Conservation (phyloP, 2,329 filamentous ascomycete genomes). For the Purpureocillium lavendulum region DNA sequence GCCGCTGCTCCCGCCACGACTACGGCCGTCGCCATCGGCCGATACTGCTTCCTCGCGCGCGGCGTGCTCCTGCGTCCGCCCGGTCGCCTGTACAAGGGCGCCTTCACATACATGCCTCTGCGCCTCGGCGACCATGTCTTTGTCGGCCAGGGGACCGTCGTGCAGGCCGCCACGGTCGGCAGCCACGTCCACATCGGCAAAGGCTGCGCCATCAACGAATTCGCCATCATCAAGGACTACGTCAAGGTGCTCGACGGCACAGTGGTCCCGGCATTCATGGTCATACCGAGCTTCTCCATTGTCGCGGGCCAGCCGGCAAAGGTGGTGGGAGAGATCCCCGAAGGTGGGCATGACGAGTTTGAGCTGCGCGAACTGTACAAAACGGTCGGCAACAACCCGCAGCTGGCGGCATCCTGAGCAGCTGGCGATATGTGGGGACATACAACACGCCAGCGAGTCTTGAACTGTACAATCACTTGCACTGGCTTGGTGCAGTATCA, state of each 20-base stretch:
- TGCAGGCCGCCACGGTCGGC: conserved; percentile 77
- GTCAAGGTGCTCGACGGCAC: conserved; percentile 79
- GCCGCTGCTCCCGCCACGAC: conserved; percentile 37
- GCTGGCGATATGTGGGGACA: no score
- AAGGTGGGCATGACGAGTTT: conserved; percentile 58
- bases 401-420: conserved; percentile 19
- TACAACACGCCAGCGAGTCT: no score
- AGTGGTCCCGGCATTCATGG: conserved; percentile 79
- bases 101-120: conserved; percentile 76
- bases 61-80: conserved; percentile 76
- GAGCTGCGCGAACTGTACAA: conserved; percentile 58
- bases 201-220: conserved; percentile 70
- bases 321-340: conserved; percentile 72
- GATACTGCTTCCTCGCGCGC: conserved; percentile 81
- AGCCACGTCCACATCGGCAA: conserved; percentile 80
- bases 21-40: conserved; percentile 76
- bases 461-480: no score
- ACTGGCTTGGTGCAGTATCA: no score
- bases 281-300: conserved; percentile 84
- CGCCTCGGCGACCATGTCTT: conserved; percentile 94
- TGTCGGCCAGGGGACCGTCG: conserved; percentile 63
- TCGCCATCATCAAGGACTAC: conserved; percentile 90
- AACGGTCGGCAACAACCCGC: conserved; percentile 50
- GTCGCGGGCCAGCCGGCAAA: conserved; percentile 77
- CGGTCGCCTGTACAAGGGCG: conserved; percentile 70